Conservation (phyloP, 1,284 basidiomycete species). For the Cerrena zonata region DNA sequence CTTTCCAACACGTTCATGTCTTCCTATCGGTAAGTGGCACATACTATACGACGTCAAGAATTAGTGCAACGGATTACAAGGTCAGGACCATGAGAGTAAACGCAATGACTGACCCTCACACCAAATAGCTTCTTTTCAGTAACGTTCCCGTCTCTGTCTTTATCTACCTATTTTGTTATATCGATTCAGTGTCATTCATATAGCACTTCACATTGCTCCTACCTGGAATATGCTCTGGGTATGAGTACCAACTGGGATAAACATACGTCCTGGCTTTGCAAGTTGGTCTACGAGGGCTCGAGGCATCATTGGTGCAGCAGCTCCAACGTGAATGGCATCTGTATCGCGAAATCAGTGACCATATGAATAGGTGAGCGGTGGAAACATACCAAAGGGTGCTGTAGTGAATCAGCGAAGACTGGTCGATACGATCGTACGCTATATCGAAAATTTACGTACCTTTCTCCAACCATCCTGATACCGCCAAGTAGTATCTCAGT, state of each 20-base stretch:
- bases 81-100: too few relatives aligned
- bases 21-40: too few relatives aligned
- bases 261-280: constrained; percentile 82
- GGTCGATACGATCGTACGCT: not conserved
- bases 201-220: not conserved
- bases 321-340: constrained; percentile 91
- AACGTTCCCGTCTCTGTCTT: constrained; percentile 68
- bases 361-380: not conserved
- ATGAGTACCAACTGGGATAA: constrained; percentile 80
- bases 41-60: too few relatives aligned
- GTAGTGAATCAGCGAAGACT: not conserved
- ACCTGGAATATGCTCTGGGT: constrained; percentile 50
- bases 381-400: constrained; percentile 5
- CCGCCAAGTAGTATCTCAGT: constrained; percentile 8
- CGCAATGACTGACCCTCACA: constrained; percentile 76
- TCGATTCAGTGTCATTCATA: not conserved
- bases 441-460: not conserved
- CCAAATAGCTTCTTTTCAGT: constrained; percentile 68
- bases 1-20: too few relatives aligned
- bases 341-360: constrained; percentile 30
- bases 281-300: constrained; percentile 75
- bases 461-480: constrained; percentile 10
- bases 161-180: constrained; percentile 55
- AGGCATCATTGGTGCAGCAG: constrained; percentile 79
- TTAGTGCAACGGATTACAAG: too few relatives aligned